Base-by-base conservation (phyloP, 2,329 filamentous ascomycete species). In the Colletotrichum tanaceti region DNA sequence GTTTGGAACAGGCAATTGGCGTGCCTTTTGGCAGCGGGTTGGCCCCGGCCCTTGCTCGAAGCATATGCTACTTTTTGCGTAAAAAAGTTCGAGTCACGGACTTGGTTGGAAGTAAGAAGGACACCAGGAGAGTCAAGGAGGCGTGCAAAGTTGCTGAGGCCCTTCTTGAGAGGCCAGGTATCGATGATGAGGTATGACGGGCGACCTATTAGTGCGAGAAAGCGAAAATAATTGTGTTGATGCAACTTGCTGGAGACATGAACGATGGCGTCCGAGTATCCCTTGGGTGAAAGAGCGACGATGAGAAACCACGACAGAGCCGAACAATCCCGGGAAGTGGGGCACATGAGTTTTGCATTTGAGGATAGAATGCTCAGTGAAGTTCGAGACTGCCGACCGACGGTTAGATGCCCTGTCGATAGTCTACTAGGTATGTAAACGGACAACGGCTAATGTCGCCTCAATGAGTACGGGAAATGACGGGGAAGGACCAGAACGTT, bases 11-110 rank as follows among this genome's bases (percentile, higher is more conserved):
- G 20, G 52, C 64, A 14, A 58, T 71, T 16, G 53, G 53, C n/a
- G 57, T 63, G 38, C 32, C 62, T 1, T 68, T 71, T 22, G 28
- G 49, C 57, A 63, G 41, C 10, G 58, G 58, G 9, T 6, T 71
- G 18, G 84, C 88, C 2, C 88, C 90, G 0, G 87, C 90, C 65
- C 86, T 98, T 70, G 88, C 90, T 5, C 88, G 88, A 64, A 92
- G 93, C 0, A 75, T 98, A 72, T 89, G 92, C 70, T 97, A 91
- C 78, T 96, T 97, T 75, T 75, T 98, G 60, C 88, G 89, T 75
- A 94, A 91, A 77, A 87, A 91, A 52, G 85, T 98, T 18, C 83
- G 87, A 5, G 91, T 90, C 76, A 91, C 90, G 0, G 80, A 87
- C 73, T 79, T 89, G 71, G 77, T 86, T 50, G 79, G 81, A 16